Evolutionary conservation across 805 yeast species (phyloP).

Genomic region (Metschnikowia drakensbergensis): DNA sequence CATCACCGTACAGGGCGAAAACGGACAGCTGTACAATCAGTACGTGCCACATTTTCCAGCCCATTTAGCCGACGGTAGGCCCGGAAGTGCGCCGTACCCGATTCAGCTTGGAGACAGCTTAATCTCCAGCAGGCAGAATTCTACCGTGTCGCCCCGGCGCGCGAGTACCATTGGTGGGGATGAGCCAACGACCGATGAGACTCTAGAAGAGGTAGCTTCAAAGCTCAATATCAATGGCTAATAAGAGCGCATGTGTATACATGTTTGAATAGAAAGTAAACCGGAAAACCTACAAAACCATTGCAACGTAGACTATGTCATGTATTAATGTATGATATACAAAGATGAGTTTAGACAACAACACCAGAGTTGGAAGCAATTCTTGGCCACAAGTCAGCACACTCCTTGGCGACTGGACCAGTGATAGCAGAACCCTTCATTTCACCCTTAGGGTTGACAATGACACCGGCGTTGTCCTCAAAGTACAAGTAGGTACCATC

Average conservation of each 20-base stretch:
- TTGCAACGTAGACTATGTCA: conserved; percentile 8
- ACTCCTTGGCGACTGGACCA: conserved; percentile 99
- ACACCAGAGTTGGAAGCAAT: conserved; percentile 99
- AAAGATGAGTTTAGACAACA: conserved; percentile 69
- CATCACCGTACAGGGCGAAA: conserved; percentile 7
- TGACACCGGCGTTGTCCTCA: conserved; percentile 99
- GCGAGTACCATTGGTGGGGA: neutral
- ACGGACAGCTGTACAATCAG: conserved; percentile 8
- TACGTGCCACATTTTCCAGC: conserved; percentile 13
- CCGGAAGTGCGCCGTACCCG: conserved; percentile 13
- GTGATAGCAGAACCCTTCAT: conserved; percentile 99
- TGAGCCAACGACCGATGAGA: conserved; percentile 1
- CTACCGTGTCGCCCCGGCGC: neutral
- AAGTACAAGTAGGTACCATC: conserved; percentile 99
- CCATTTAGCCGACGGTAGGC: conserved; percentile 7
- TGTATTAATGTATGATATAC: conserved; percentile 21
- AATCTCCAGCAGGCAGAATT: conserved; percentile 2
- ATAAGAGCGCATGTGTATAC: neutral
- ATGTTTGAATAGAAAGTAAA: neutral
- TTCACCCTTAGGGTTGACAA: conserved; percentile 99
- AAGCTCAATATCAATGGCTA: conserved; percentile 7
- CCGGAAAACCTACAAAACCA: neutral
- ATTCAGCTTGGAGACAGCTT: conserved; percentile 12
- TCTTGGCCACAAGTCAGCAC: conserved; percentile 99
- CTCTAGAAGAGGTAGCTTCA: conserved; percentile 6